A percentile compares a stretch with the other conserved stretches of the same genome.
Conservation (phyloP, 306 rosid genomes). For the Vigna hirtella region DNA sequence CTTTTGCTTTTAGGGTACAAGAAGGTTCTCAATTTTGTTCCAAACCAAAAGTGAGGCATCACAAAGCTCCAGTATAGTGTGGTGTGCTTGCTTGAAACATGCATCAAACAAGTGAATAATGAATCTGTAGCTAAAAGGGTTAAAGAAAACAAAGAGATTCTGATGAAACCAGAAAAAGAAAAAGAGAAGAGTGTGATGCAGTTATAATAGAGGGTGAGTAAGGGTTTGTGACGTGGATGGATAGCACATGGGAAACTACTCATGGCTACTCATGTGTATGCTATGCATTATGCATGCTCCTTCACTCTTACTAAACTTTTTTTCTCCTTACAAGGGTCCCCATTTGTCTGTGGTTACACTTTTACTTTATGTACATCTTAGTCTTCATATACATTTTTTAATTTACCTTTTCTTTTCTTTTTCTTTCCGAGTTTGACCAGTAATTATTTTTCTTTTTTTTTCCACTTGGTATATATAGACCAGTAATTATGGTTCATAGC, state of each 20-base stretch:
- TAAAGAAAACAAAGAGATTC: constrained; percentile 10
- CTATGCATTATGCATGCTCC: constrained; percentile 52
- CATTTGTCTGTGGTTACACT: constrained; percentile 61
- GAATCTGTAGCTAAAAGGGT: not conserved
- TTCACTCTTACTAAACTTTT: constrained; percentile 37
- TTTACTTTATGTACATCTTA: constrained; percentile 26
- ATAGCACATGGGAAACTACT: constrained; percentile 71
- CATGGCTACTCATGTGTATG: constrained; percentile 56
- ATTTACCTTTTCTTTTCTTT: not conserved
- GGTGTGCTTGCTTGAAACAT: constrained; percentile 6
- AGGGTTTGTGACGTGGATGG: constrained; percentile 5
- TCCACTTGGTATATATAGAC: not conserved
- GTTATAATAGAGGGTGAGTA: too few relatives aligned
- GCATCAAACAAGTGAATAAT: constrained; percentile 14
- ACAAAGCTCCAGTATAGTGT: too few relatives aligned
- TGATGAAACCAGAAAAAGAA: not conserved
- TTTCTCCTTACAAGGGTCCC: constrained; percentile 44
- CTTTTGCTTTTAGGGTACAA: not conserved
- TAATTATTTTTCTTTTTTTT: constrained; percentile 6
- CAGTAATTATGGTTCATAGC: not conserved
- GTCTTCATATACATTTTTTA: constrained; percentile 17
- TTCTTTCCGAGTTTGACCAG: not conserved
- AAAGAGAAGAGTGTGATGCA: not conserved
- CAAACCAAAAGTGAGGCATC: too few relatives aligned
- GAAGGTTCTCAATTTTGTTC: not conserved